phyloP scores from a whole-genome alignment of 495 filamentous ascomycete species.

The Penicillium waksmanii region DNA sequence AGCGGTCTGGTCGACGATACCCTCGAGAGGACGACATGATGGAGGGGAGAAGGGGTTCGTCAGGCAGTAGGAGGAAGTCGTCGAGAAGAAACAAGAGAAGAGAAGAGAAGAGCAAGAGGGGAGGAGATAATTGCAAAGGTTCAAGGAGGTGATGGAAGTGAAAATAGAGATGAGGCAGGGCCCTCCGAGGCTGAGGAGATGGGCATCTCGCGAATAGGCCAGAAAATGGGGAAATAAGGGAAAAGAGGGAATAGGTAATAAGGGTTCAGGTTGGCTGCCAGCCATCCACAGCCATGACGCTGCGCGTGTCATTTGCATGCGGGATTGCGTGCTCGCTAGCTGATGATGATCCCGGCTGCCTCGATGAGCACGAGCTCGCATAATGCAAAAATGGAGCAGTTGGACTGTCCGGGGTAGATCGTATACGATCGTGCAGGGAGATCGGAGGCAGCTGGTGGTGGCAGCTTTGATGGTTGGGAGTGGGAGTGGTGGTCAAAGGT shows the following conservation, averaged over 20 bases:
- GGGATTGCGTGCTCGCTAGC: constrained; percentile 50
- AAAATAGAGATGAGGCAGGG: constrained; percentile 5
- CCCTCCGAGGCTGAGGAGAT: neutral
- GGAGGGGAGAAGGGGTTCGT: constrained; percentile 5
- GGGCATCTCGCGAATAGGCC: neutral
- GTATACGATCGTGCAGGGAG: neutral
- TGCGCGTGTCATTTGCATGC: constrained; percentile 39
- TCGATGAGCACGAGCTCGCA: constrained; percentile 15
- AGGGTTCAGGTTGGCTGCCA: constrained; percentile 15
- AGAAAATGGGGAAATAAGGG: constrained; percentile 15
- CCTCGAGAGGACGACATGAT: constrained; percentile 17
- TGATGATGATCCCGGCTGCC: constrained; percentile 1
- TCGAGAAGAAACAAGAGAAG: neutral
- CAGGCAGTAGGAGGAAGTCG: neutral
- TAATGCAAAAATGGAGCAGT: constrained; percentile 2
- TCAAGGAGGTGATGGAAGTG: neutral
- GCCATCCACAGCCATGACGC: constrained; percentile 12
- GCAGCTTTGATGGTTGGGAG: too few species aligned
- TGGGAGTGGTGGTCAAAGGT: too few species aligned
- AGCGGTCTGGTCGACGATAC: constrained; percentile 25
- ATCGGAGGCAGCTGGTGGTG: neutral
- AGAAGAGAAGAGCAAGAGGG: constrained; percentile 3
- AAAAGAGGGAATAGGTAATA: constrained; percentile 6
- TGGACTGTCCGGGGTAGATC: constrained; percentile 2
- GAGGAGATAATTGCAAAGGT: constrained; percentile 17